Evolutionary conservation across 2,329 filamentous ascomycete genomes (phyloP).

Genomic region (Neopestalotiopsis clavispora): DNA sequence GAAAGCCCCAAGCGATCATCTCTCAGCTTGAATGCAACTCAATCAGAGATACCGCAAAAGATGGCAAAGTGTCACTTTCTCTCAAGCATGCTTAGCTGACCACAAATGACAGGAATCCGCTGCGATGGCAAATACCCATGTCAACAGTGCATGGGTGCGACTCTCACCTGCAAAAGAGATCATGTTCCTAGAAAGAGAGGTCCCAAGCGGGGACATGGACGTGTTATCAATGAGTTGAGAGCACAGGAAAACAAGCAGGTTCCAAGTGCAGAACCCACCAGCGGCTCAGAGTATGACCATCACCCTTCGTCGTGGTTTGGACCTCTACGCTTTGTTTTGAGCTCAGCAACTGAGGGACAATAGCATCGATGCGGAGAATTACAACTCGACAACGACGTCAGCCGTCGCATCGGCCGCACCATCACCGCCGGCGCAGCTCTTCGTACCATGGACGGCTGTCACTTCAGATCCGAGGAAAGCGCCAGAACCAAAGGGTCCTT

Average conservation of each 20-base stretch:
- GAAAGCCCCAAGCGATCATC: not conserved
- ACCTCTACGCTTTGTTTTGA: not conserved
- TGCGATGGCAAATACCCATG: conserved; percentile 56
- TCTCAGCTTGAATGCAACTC: not conserved
- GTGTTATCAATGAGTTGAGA: conserved; percentile 66
- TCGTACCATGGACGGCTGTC: conserved; percentile 36
- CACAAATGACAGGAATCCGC: conserved; percentile 42
- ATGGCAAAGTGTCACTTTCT: too few species aligned
- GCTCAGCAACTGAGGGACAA: not conserved
- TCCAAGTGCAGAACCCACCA: conserved; percentile 25
- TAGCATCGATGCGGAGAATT: conserved; percentile 19
- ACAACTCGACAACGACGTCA: conserved; percentile 18
- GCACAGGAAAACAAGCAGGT: conserved; percentile 49
- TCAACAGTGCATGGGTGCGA: conserved; percentile 64
- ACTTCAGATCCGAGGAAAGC: conserved; percentile 35
- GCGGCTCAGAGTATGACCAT: conserved; percentile 20
- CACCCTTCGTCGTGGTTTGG: not conserved
- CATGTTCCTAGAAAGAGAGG: conserved; percentile 69
- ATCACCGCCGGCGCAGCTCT: conserved; percentile 30
- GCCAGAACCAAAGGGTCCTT: conserved; percentile 42
- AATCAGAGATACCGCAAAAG: too few species aligned
- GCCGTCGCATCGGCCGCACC: conserved; percentile 18
- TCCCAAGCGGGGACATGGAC: conserved; percentile 65
- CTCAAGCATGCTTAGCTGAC: not conserved
- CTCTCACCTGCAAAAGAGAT: conserved; percentile 67